phyloP scores from a whole-genome alignment of 1,139 yeast species.

The Kluyveromyces sp. region DNA sequence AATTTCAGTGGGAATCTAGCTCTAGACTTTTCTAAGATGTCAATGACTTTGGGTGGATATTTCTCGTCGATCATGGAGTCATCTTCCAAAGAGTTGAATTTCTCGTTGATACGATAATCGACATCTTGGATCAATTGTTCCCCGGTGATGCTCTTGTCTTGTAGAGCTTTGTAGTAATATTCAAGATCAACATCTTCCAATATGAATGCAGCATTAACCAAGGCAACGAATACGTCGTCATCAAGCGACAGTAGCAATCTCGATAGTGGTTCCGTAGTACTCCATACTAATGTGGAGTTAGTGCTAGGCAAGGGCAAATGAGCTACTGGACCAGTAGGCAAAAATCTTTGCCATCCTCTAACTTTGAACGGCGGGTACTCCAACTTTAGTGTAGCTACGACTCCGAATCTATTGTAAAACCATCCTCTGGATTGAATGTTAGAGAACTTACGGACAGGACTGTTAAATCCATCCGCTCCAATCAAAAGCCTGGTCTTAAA shows the following conservation, averaged over 20 bases:
- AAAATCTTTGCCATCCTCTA: slow-evolving; percentile 87
- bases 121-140: slow-evolving; percentile 60
- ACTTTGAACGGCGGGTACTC: slow-evolving; percentile 66
- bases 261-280: slow-evolving; percentile 73
- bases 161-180: slow-evolving; percentile 57
- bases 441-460: slow-evolving; percentile 83
- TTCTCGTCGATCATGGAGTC: slow-evolving; percentile 44
- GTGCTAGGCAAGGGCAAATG: slow-evolving; percentile 80
- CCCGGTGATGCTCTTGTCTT: slow-evolving; percentile 31
- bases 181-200: slow-evolving; percentile 72
- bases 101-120: slow-evolving; percentile 58
- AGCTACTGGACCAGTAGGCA: slow-evolving; percentile 91
- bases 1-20: slow-evolving; percentile 85
- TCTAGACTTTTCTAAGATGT: slow-evolving; percentile 56
- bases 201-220: slow-evolving; percentile 82
- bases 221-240: slow-evolving; percentile 55
- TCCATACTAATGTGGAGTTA: slow-evolving; percentile 89
- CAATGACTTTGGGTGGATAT: slow-evolving; percentile 60
- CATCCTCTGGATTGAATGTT: slow-evolving; percentile 85
- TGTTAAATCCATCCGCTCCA: slow-evolving; percentile 95
- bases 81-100: slow-evolving; percentile 36
- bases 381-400: slow-evolving; percentile 77
- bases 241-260: slow-evolving; percentile 51
- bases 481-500: slow-evolving; percentile 68
- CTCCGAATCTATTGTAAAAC: slow-evolving; percentile 82